Evolutionary conservation across 495 filamentous ascomycete genomes (phyloP), one percentile per base, ranked within the genome.

Genomic region (Hypoxylon crocopeplum): DNA sequence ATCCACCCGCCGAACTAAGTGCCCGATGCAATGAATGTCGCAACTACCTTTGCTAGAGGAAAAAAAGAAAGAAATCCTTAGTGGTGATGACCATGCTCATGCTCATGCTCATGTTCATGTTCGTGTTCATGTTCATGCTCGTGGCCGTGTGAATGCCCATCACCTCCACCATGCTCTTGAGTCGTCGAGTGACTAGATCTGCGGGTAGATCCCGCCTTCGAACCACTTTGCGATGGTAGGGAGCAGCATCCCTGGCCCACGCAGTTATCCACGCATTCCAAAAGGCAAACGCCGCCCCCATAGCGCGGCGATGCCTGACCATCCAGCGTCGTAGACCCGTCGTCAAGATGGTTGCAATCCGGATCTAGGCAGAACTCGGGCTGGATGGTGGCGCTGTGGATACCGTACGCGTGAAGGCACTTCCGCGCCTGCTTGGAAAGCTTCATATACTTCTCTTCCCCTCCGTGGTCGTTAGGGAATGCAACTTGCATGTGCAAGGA

Each of bases 341-440:
- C 68, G 36, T 64, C 66, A 8, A 64, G 63, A 13, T 70, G 70
- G 47, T 76, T 75, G 12, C 71, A 70, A 38, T 72, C 74, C 13
- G 80, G 74, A 63, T 86, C 88, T 40, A 79, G 77, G 59, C 87
- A 89, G 71, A 94, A 98, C 69, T 98, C 94, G 2, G 95, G 95
- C 74, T 98, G 94, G 59, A 98, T 97, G 6, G 94, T 98, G 3
- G 91, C 92, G n/a, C 90, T 94, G 75, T 98, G 94, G 57, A 98
- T 97, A 11, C 94, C 94, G 62, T 96, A 96, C 12, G 86, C 94
- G 67, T 98, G 94, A 13, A 98, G 82, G 69, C 94, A 98, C 30
- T 83, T 84, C 11, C 92, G 79, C 15, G 95, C 88, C 52, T 84
- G 84, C 40, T 81, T 83, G 8, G 92, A 91, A 24, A 98, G 84